Conservation (phyloP, 176 grass and related monocot genomes). For the Avena atlantica region DNA sequence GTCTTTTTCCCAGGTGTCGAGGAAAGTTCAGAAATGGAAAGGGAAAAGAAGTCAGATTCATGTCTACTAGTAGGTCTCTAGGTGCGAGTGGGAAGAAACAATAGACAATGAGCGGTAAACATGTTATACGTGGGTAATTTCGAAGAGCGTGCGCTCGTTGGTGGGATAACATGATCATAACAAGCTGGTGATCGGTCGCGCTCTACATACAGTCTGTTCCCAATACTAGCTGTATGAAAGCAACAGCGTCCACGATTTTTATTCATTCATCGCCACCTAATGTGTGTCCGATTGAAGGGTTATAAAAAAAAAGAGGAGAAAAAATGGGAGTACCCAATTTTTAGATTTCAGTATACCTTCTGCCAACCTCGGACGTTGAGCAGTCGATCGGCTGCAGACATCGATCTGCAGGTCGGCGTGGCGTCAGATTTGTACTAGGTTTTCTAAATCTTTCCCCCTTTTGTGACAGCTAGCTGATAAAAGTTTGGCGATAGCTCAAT, state of each 20-base stretch:
- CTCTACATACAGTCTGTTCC: conserved; percentile 17
- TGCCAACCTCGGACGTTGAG: conserved; percentile 12
- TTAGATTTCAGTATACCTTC: no score
- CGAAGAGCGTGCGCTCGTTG: neutral
- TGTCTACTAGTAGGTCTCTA: neutral
- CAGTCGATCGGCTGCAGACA: neutral
- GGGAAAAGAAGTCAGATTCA: neutral
- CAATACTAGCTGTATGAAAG: conserved; percentile 28
- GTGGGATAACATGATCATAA: neutral
- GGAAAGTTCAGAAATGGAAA: neutral
- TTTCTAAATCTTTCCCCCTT: neutral
- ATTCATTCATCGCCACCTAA: neutral
- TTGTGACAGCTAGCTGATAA: conserved; percentile 5
- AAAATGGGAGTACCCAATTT: neutral
- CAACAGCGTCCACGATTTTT: neutral
- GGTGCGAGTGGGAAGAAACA: neutral
- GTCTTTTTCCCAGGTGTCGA: neutral
- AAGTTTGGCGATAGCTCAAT: neutral
- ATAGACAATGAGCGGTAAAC: neutral
- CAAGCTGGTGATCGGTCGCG: conserved; percentile 2
- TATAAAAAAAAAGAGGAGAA: neutral
- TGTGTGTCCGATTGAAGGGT: neutral
- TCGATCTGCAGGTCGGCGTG: conserved; percentile 2
- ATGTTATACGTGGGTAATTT: neutral
- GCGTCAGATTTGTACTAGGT: conserved; percentile 5